Percentiles rank a stretch among this genome's conserved stretches.
These are phyloP conservation scores for Comarum palustre DNA, from an alignment of 306 rosid genomes.

Conservation along the genomic window DNA sequence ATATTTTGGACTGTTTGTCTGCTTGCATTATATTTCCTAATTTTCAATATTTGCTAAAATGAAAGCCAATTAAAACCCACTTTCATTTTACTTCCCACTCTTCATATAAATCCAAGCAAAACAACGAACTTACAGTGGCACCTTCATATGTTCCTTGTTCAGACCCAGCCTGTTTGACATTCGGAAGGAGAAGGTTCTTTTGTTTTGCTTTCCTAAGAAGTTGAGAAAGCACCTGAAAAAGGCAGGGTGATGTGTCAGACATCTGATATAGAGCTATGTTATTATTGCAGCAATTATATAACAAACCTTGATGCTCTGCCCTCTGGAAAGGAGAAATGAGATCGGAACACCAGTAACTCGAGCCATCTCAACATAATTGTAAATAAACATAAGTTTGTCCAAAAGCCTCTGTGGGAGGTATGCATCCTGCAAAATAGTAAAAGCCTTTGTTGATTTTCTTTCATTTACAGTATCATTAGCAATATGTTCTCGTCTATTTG, in stretches of 20 bases:
- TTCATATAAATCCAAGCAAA: background rate
- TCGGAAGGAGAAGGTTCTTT: conserved; percentile 80
- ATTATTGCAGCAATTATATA: conserved; percentile 12
- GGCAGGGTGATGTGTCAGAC: conserved; percentile 14
- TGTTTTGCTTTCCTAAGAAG: conserved; percentile 98
- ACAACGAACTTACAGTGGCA: conserved; percentile 77
- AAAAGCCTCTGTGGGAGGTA: conserved; percentile 95
- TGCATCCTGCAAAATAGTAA: conserved; percentile 68
- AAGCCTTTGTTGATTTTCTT: conserved; percentile 11
- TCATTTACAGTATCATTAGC: background rate
- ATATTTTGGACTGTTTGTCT: background rate
- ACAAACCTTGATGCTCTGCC: conserved; percentile 88
- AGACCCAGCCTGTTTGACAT: conserved; percentile 85
- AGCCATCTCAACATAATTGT: conserved; percentile 99
- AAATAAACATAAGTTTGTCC: conserved; percentile 90
- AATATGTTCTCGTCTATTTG: background rate
- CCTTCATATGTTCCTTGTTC: conserved; percentile 98
- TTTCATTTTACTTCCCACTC: background rate
- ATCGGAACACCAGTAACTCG: conserved; percentile 98
- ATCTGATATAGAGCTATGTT: conserved; percentile 2
- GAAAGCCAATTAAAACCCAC: background rate
- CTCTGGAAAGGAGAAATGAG: conserved; percentile 92
- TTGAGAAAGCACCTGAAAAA: conserved; percentile 90
- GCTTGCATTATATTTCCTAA: background rate
- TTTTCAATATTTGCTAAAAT: background rate